Evolutionary conservation across 352 stramenopile species (phyloP).

Genomic region (Globisporangium nunn): DNA sequence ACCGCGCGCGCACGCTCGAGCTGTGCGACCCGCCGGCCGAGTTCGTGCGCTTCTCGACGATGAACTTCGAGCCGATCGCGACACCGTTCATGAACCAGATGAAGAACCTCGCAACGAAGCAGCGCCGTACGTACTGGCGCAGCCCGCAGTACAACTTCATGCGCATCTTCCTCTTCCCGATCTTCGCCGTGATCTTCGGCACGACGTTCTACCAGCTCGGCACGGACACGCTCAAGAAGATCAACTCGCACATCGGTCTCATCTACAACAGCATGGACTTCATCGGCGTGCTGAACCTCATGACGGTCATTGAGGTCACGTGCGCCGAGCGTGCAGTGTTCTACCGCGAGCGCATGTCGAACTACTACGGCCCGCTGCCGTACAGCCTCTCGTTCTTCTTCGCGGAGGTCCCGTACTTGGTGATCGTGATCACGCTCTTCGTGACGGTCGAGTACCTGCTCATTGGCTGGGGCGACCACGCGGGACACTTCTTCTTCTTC

Average conservation of each 20-base stretch:
- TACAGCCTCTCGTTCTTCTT: slow-evolving; percentile 33
- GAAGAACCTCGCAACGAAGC: slow-evolving; percentile 16
- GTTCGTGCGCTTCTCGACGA: slow-evolving; percentile 25
- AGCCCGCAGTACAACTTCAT: slow-evolving; percentile 62
- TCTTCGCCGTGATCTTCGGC: slow-evolving; percentile 58
- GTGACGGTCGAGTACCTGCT: slow-evolving; percentile 42
- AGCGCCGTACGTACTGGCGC: slow-evolving; percentile 41
- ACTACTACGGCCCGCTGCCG: slow-evolving; percentile 38
- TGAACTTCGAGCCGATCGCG: slow-evolving; percentile 35
- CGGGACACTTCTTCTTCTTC: slow-evolving; percentile 31
- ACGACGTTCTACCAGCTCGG: slow-evolving; percentile 61
- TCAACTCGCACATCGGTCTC: slow-evolving; percentile 47
- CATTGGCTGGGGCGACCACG: slow-evolving; percentile 22
- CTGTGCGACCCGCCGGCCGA: no score
- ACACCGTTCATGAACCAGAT: slow-evolving; percentile 37
- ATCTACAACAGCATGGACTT: slow-evolving; percentile 70
- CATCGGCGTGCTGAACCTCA: slow-evolving; percentile 50
- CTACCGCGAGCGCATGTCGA: slow-evolving; percentile 53
- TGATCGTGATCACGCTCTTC: slow-evolving; percentile 24
- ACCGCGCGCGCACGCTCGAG: no score
- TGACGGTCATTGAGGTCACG: slow-evolving; percentile 47
- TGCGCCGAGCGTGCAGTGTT: slow-evolving; percentile 40
- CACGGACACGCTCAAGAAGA: slow-evolving; percentile 16
- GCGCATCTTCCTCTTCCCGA: slow-evolving; percentile 44
- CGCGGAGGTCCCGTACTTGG: slow-evolving; percentile 34